Percentiles rank a stretch among this genome's conserved stretches.
Evolutionary conservation across 1,284 basidiomycete genomes (phyloP).

Genomic region (Inonotus hispidus): DNA sequence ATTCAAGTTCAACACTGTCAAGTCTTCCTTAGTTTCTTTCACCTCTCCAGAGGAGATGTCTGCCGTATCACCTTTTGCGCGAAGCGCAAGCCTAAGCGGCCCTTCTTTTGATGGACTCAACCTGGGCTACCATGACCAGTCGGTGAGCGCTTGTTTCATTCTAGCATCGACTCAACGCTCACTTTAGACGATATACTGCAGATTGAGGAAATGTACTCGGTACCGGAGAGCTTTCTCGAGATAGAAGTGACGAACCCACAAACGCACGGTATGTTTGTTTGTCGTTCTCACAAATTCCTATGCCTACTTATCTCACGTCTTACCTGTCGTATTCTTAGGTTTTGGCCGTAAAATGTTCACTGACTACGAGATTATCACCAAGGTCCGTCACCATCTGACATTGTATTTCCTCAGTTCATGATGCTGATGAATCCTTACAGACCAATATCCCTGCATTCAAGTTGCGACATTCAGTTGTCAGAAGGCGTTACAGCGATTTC

Average conservation of each 20-base stretch:
- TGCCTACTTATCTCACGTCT: slow-evolving; percentile 3
- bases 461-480: slow-evolving; percentile 89
- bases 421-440: slow-evolving; percentile 34
- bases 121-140: slow-evolving; percentile 12
- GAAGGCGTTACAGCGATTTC: slow-evolving; percentile 96
- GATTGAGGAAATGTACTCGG: slow-evolving; percentile 98
- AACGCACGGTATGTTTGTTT: slow-evolving; percentile 74
- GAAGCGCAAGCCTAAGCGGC: slow-evolving; percentile 13
- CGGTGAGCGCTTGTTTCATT: slow-evolving; percentile 9
- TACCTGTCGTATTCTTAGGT: slow-evolving; percentile 42
- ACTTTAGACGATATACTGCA: slow-evolving; percentile 28
- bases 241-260: slow-evolving; percentile 97
- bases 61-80: slow-evolving; percentile 19
- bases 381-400: slow-evolving; percentile 47
- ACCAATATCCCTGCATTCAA: slow-evolving; percentile 99
- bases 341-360: slow-evolving; percentile 98
- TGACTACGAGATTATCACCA: slow-evolving; percentile 98
- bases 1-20: not conserved
- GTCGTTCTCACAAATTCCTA: not conserved
- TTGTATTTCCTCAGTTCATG: not conserved
- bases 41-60: not conserved
- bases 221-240: slow-evolving; percentile 96
- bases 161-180: not conserved
- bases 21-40: not conserved
- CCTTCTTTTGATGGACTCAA: slow-evolving; percentile 3